These are phyloP conservation scores for Allantophomopsis cytisporea DNA, from an alignment of 2,329 filamentous ascomycete genomes.

Conservation along the genomic window DNA sequence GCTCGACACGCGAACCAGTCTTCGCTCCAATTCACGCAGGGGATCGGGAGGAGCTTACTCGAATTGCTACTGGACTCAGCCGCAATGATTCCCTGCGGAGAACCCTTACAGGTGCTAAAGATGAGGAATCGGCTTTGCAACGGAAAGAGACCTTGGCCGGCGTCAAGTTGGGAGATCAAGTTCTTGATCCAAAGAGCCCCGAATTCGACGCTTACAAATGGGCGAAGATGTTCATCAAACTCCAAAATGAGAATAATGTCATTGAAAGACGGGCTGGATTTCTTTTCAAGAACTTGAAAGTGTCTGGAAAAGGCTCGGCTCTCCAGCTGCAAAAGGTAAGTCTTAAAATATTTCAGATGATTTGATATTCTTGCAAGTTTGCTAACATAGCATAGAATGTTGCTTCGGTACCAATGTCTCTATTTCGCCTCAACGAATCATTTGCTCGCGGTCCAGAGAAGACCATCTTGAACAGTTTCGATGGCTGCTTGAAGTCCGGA, in stretches of 20 bases:
- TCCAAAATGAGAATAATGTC: constrained; percentile 40
- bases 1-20: not conserved
- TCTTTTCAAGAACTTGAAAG: constrained; percentile 49
- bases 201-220: constrained; percentile 41
- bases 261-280: constrained; percentile 41
- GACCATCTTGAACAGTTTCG: constrained; percentile 48
- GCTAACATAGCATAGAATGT: constrained; percentile 29
- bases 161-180: constrained; percentile 28
- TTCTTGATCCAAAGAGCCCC: constrained; percentile 34
- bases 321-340: constrained; percentile 46
- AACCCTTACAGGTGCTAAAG: not conserved
- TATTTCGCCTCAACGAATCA: constrained; percentile 40
- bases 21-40: constrained; percentile 12
- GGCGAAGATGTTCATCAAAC: constrained; percentile 29
- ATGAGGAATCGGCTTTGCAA: constrained; percentile 4
- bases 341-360: not conserved
- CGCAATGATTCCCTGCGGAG: constrained; percentile 2
- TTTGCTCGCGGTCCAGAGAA: constrained; percentile 37
- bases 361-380: too few relatives aligned
- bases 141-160: constrained; percentile 17
- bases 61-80: constrained; percentile 12
- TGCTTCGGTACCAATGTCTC: constrained; percentile 40
- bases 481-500: constrained; percentile 48
- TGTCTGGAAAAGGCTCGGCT: constrained; percentile 52
- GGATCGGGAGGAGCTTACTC: constrained; percentile 12